Percentiles rank a stretch among this genome's conserved stretches.
These are phyloP conservation scores for Cladosporium sp. DNA, from an alignment of 2,329 filamentous ascomycete species.

Conservation along the genomic window DNA sequence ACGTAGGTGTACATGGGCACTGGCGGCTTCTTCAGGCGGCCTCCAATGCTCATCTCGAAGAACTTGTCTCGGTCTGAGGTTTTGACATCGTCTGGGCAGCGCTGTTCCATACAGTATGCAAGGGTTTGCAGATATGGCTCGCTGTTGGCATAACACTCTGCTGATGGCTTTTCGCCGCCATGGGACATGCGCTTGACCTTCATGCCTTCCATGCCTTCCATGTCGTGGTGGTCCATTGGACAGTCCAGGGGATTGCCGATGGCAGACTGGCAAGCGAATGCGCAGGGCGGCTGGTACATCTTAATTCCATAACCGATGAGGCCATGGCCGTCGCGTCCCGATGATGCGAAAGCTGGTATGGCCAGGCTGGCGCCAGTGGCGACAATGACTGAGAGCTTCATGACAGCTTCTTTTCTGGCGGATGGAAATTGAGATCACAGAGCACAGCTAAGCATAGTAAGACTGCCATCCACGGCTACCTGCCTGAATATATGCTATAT, in stretches of 20 bases:
- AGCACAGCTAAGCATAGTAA: not conserved
- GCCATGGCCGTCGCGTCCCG: slow-evolving; percentile 20
- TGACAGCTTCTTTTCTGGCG: not conserved
- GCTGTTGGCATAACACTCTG: slow-evolving; percentile 37
- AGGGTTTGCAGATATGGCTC: slow-evolving; percentile 34
- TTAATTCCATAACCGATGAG: slow-evolving; percentile 31
- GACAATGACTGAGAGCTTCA: not conserved
- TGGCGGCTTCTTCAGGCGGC: slow-evolving; percentile 23
- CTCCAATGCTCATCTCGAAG: slow-evolving; percentile 32
- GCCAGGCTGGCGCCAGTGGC: slow-evolving; percentile 8
- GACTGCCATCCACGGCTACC: not conserved
- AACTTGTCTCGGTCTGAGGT: slow-evolving; percentile 35
- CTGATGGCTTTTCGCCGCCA: slow-evolving; percentile 21
- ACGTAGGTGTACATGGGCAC: slow-evolving; percentile 31
- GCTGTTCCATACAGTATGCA: slow-evolving; percentile 34
- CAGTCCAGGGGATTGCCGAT: slow-evolving; percentile 25
- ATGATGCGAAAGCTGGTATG: not conserved
- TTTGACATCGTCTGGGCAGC: slow-evolving; percentile 29
- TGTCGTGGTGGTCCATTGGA: slow-evolving; percentile 20
- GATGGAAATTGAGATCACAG: not conserved
- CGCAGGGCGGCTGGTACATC: slow-evolving; percentile 32
- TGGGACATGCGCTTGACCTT: slow-evolving; percentile 19
- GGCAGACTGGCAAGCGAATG: slow-evolving; percentile 29
- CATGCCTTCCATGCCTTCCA: slow-evolving; percentile 24
- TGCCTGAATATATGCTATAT: not conserved